These are phyloP conservation scores for Cercophora newfieldiana DNA, from an alignment of 495 filamentous ascomycete species.

Conservation along the genomic window DNA sequence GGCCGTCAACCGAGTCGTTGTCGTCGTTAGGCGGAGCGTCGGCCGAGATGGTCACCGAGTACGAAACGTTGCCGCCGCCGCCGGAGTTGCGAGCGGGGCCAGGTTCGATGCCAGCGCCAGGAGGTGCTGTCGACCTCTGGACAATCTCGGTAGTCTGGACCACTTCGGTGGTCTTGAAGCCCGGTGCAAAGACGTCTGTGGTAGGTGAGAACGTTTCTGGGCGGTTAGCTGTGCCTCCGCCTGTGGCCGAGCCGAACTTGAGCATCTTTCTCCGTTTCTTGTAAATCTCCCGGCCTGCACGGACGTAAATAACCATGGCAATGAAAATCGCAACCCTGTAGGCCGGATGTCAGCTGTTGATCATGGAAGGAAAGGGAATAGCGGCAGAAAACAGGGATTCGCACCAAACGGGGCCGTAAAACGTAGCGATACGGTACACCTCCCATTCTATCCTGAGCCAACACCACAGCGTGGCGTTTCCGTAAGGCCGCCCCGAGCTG, in stretches of 20 bases:
- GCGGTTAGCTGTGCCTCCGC: constrained; percentile 16
- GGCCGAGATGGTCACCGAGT: constrained; percentile 53
- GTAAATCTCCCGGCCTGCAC: constrained; percentile 72
- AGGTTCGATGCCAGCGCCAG: constrained; percentile 8
- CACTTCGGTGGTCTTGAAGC: constrained; percentile 60
- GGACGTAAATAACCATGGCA: constrained; percentile 73
- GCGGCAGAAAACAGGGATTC: constrained; percentile 5
- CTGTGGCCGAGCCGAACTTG: constrained; percentile 42
- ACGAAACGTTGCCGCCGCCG: constrained; percentile 33
- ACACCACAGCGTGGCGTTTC: constrained; percentile 82
- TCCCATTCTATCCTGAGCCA: constrained; percentile 71
- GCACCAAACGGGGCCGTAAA: constrained; percentile 85
- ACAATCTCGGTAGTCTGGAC: constrained; percentile 48
- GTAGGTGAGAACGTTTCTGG: constrained; percentile 13
- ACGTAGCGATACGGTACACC: constrained; percentile 69
- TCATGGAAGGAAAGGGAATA: neutral
- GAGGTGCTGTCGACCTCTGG: constrained; percentile 17
- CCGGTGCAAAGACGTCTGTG: constrained; percentile 43
- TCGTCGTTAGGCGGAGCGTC: constrained; percentile 19
- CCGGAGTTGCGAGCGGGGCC: constrained; percentile 23
- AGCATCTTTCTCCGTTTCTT: constrained; percentile 50
- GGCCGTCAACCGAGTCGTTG: constrained; percentile 22
- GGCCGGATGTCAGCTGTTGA: neutral
- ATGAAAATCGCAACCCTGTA: constrained; percentile 61
- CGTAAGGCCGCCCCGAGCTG: constrained; percentile 61